Conservation (phyloP, 2,329 filamentous ascomycete species). For the Nothomitra cinnamomea region DNA sequence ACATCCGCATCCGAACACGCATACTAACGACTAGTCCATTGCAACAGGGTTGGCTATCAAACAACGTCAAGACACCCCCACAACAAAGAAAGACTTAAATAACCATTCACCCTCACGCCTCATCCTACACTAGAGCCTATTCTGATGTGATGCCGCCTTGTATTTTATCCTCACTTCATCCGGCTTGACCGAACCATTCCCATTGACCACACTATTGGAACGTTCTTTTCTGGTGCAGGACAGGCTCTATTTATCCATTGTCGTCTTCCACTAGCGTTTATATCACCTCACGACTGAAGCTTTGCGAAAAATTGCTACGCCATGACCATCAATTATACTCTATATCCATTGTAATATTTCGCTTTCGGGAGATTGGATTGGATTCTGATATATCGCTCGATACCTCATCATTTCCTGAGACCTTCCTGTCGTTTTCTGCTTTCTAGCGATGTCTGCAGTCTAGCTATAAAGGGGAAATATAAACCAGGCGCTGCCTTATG, state of each 20-base stretch:
- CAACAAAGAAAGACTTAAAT: constrained; percentile 8
- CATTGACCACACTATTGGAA: no score
- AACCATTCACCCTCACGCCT: neutral
- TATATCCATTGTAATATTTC: neutral
- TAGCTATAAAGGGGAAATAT: neutral
- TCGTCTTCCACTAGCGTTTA: neutral
- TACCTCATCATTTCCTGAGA: neutral
- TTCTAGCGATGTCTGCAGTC: neutral
- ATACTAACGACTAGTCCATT: constrained; percentile 9
- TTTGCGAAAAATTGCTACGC: neutral
- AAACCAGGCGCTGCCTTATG: no score
- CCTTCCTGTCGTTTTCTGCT: neutral
- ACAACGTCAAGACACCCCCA: constrained; percentile 53
- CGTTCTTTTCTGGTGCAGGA: neutral
- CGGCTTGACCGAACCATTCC: no score
- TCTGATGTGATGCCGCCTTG: no score
- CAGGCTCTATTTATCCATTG: neutral
- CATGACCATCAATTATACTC: neutral
- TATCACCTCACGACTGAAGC: neutral
- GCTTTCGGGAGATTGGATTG: neutral
- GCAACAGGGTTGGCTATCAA: constrained; percentile 55
- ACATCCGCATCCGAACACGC: constrained; percentile 1
- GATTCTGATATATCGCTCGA: neutral
- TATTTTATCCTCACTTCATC: no score
- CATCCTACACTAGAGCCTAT: neutral